These are phyloP conservation scores for Sphaerostilbella broomeana DNA, from an alignment of 2,329 filamentous ascomycete genomes.

Conservation along the genomic window DNA sequence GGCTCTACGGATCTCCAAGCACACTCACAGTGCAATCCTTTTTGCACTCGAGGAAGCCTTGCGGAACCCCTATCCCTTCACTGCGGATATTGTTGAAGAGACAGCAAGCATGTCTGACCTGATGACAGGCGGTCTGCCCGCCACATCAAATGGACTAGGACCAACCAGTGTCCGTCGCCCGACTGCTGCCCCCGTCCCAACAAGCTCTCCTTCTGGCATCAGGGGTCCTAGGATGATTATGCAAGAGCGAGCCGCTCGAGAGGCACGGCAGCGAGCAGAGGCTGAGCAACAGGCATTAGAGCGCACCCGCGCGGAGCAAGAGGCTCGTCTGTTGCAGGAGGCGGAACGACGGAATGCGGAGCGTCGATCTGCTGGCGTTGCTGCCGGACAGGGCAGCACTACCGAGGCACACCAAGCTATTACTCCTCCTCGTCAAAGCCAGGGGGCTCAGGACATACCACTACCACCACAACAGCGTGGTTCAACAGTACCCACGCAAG, in stretches of 20 bases:
- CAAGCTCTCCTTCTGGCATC: conserved; percentile 58
- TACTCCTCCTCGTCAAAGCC: conserved; percentile 29
- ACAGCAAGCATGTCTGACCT: conserved; percentile 90
- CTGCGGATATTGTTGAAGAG: conserved; percentile 77
- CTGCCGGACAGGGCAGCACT: conserved; percentile 29
- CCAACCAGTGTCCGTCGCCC: conserved; percentile 41
- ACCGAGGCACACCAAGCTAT: conserved; percentile 26
- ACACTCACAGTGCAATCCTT: conserved; percentile 83
- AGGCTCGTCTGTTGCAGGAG: conserved; percentile 49
- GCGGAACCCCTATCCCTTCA: conserved; percentile 74
- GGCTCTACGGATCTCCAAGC: conserved; percentile 63
- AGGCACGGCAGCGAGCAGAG: conserved; percentile 63
- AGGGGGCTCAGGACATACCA: conserved; percentile 21
- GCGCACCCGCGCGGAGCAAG: conserved; percentile 52
- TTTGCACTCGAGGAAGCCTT: conserved; percentile 89
- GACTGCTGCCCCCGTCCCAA: conserved; percentile 43
- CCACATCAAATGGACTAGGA: conserved; percentile 51
- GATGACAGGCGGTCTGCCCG: conserved; percentile 48
- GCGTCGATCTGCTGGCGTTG: conserved; percentile 50
- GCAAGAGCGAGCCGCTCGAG: conserved; percentile 74
- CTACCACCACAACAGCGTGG: conserved; percentile 17
- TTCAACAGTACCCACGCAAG: conserved; percentile 12
- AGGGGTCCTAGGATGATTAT: conserved; percentile 86
- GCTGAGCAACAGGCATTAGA: conserved; percentile 50
- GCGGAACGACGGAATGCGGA: conserved; percentile 52